These are phyloP conservation scores for Ophiostoma australiae DNA, from an alignment of 2,329 filamentous ascomycete genomes.

Conservation along the genomic window DNA sequence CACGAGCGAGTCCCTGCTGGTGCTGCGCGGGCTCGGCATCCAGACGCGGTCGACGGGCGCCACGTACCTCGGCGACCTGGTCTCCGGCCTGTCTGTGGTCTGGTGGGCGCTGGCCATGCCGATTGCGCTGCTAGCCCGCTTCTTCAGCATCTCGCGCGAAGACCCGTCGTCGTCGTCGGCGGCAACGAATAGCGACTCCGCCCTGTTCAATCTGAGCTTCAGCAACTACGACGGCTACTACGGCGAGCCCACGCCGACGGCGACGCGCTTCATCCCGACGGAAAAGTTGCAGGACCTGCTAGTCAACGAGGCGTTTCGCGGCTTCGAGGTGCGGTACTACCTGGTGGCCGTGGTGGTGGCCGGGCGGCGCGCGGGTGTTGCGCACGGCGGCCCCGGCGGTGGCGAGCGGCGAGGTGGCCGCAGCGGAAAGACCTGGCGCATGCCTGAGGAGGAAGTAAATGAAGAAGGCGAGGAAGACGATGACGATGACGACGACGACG, in stretches of 20 bases:
- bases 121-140: constrained; percentile 20
- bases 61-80: constrained; percentile 52
- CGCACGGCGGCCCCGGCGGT: neutral
- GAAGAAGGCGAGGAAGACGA: neutral
- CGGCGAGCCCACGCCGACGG: constrained; percentile 33
- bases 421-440: neutral
- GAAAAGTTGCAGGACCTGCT: constrained; percentile 88
- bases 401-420: constrained; percentile 4
- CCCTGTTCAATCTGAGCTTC: neutral
- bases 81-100: constrained; percentile 28
- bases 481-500: neutral
- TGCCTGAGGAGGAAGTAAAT: neutral
- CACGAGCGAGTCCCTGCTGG: constrained; percentile 75
- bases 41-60: constrained; percentile 72
- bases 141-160: constrained; percentile 21
- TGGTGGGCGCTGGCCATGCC: constrained; percentile 35
- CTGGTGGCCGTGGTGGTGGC: constrained; percentile 78
- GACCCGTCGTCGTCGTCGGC: constrained; percentile 14
- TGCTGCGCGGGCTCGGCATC: constrained; percentile 82
- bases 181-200: neutral
- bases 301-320: constrained; percentile 89
- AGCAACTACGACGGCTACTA: constrained; percentile 20
- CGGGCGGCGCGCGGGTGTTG: constrained; percentile 1
- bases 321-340: constrained; percentile 87
- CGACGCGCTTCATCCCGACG: constrained; percentile 68